Evolutionary conservation across 352 stramenopile species (phyloP), one percentile per base, ranked within the genome.

Genomic region (Phytophthora vignae): DNA sequence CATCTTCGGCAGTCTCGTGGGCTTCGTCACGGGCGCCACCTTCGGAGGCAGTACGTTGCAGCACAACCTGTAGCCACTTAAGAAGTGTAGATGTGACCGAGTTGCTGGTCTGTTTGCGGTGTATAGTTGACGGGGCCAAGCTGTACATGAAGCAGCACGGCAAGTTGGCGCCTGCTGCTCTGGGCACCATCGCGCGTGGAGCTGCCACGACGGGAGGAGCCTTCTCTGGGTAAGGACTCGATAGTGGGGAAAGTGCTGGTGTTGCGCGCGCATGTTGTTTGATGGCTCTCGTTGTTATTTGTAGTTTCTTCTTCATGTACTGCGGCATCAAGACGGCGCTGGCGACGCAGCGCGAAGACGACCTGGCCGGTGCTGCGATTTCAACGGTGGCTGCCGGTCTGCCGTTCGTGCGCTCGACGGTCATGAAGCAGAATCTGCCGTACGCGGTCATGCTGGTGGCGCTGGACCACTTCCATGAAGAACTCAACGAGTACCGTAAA

Each of bases 381-480:
- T 83, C 85, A 7, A 88, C 77, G 0, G 48, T 87, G 9, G 67
- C 71, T 3, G 84, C 84, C 1, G 83, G 73, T 7, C 48, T 86
- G 11, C 87, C 87, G 10, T 93, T 95, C 69, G 56, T 92, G 8
- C 76, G 82, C 21, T 88, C 81, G 9, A 82, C 76, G 9, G 67
- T 90, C 52, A 87, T 95, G 71, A 86, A 87, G 17, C 83, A 91
- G 69, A 93, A 95, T 68, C 57, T 91, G 61, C 84, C 84, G 17
- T 95, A 93, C 62, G 87, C 85, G 19, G 59, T 90, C 44, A 92
- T 95, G 81, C 78, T 95, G 59, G 77, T 95, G 42, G 85, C 72
- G 36, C 81, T 95, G 1, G 87, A 95, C 57, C 84, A 93, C 55
- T 95, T 95, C 60, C 87, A 95, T 64, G 87, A 94, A 64, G 85